Evolutionary conservation across 2,329 filamentous ascomycete species (phyloP).

Genomic region (Penicillium sp.): DNA sequence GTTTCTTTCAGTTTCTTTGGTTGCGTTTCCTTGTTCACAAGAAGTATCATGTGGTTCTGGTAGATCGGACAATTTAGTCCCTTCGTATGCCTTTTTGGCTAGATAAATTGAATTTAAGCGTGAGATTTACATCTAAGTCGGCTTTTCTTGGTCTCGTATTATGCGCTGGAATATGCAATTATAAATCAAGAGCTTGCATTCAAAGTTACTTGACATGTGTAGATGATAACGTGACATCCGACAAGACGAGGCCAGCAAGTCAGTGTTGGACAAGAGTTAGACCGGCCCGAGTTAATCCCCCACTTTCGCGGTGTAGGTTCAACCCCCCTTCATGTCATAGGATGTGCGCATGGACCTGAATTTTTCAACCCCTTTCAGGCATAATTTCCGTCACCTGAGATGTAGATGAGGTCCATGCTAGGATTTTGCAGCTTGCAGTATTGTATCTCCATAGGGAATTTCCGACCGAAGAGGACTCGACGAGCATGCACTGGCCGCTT

Average conservation of each 20-base stretch:
- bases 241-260: background rate
- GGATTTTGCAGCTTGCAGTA: background rate
- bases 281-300: background rate
- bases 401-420: background rate
- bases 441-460: background rate
- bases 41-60: background rate
- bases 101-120: background rate
- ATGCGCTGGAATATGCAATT: too few relatives aligned
- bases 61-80: background rate
- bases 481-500: background rate
- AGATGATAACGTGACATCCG: background rate
- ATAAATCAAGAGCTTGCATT: too few relatives aligned
- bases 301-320: background rate
- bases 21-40: background rate
- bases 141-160: too few relatives aligned
- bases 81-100: too few relatives aligned
- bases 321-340: background rate
- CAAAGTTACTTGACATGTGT: background rate
- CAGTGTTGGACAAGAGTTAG: background rate
- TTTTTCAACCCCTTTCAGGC: background rate
- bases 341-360: background rate
- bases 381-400: background rate
- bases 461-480: background rate
- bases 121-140: background rate
- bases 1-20: background rate